Conservation (phyloP, 192 early-diverging fungal species). For the Powellomyces hirtus region DNA sequence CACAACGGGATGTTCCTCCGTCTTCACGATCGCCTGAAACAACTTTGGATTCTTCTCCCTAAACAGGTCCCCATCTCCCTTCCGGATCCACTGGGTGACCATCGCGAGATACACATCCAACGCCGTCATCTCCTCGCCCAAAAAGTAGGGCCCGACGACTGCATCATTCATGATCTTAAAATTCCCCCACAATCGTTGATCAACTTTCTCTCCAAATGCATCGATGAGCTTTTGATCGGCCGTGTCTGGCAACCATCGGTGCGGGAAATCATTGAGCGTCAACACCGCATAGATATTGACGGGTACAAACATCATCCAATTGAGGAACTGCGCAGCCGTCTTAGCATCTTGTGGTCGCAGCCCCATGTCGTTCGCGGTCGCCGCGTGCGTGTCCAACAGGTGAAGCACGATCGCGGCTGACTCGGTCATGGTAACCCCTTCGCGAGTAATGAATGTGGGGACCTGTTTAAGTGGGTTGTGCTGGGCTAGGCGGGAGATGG, state of each 20-base stretch:
- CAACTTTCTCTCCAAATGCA: background rate
- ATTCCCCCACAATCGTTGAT: background rate
- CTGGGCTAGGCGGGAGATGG: background rate
- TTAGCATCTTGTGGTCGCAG: background rate
- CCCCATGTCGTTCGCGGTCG: background rate
- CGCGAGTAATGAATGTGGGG: background rate
- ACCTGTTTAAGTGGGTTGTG: slow-evolving; percentile 11
- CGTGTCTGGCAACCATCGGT: background rate
- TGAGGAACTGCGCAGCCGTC: background rate
- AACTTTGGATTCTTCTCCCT: background rate
- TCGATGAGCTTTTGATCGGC: background rate
- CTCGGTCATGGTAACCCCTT: slow-evolving; percentile 1
- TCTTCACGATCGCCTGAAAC: background rate
- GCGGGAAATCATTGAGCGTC: background rate
- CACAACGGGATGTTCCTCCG: background rate
- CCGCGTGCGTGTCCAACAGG: background rate
- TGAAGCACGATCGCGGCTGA: background rate
- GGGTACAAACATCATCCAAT: background rate
- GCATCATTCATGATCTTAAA: background rate
- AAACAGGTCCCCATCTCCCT: background rate
- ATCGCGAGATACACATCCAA: background rate
- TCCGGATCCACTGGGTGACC: background rate
- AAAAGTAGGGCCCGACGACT: background rate
- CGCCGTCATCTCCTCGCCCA: background rate
- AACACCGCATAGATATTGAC: background rate